phyloP scores from a whole-genome alignment of 306 rosid genomes.

The Cicer cuneatum region DNA sequence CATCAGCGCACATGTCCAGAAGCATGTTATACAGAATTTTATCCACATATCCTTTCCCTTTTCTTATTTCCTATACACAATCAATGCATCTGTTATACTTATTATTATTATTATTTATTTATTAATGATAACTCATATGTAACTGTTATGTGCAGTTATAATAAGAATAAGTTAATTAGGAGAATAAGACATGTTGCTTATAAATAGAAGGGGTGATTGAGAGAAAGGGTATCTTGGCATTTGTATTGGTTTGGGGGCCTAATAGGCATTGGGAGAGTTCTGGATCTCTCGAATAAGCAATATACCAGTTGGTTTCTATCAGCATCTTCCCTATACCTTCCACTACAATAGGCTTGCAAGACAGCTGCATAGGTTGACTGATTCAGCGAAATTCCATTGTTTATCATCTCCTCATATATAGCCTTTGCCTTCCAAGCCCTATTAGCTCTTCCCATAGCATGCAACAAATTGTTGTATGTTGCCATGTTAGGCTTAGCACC shows the following conservation, averaged over 20 bases:
- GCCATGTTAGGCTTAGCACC: constrained; percentile 68
- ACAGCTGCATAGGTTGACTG: constrained; percentile 73
- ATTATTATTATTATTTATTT: too few relatives aligned
- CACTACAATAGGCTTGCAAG: constrained; percentile 69
- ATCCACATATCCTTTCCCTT: constrained; percentile 64
- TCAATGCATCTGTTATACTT: constrained; percentile 16
- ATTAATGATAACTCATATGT: too few relatives aligned
- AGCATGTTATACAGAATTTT: constrained; percentile 64
- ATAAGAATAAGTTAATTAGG: too few relatives aligned
- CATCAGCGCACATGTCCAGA: constrained; percentile 81
- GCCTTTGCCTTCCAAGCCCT: constrained; percentile 71
- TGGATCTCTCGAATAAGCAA: too few relatives aligned
- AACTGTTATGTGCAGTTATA: too few relatives aligned
- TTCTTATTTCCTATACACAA: constrained; percentile 74
- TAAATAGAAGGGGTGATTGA: too few relatives aligned
- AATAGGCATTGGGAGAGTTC: too few relatives aligned
- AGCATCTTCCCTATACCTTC: constrained; percentile 69
- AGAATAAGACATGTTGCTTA: too few relatives aligned
- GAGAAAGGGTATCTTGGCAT: too few relatives aligned
- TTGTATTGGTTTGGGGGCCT: too few relatives aligned
- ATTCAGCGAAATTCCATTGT: constrained; percentile 64
- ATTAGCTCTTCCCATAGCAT: constrained; percentile 83
- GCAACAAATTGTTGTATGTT: constrained; percentile 66
- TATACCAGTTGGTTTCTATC: too few relatives aligned
- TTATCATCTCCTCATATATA: constrained; percentile 76